Base-by-base conservation (phyloP, 129 eudicot genomes). In the Flaveria linearis region DNA sequence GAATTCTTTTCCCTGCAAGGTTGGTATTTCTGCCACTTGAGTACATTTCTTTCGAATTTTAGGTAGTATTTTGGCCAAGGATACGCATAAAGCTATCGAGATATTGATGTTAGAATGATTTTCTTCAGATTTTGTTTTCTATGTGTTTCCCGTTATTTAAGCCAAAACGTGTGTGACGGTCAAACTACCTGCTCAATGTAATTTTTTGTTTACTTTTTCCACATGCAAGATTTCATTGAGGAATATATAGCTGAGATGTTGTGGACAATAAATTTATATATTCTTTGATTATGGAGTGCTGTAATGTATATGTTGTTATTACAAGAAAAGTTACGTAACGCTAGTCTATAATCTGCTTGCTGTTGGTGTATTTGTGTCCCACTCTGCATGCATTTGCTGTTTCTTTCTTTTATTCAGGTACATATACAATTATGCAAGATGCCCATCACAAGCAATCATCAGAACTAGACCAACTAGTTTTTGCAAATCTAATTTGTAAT, bases 1-100 rank as follows among this genome's bases (percentile, higher is more conserved):
- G 85, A 14, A 67, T 94, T 70, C 91, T 94, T 55, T 94, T 94
- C 71, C 98, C 98, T 3, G 69, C 75, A 75, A 91, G 98, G 98
- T 94, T 63, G 74, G 88, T 69, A 23, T 81, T 76, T 68, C 41
- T 17, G n/a, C 64, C 39, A 20, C 56, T 56, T 11, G 1, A 57
- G 33, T 60, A 49, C 45, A 36, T 41, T 16, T 66, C 26, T 36
- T 51, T 76, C 14, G 4, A 52, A 39, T 66, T 22, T 20, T 1
- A 62, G 14, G 57, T 18, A 14, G 56, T 12, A 9, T 10, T 16
- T 18, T 43, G 36, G 3, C 39, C 23, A n/a, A 7, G 23, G 60
- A 50, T 50, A 50, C 1, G 7, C 15, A 1, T 26, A 1, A 70
- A 70, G 22, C 15, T 3, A 9, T 15, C 33, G 1, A 26, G 5